Base-by-base conservation (phyloP, 164 flowering plant species). In the Stephania cephalantha region DNA sequence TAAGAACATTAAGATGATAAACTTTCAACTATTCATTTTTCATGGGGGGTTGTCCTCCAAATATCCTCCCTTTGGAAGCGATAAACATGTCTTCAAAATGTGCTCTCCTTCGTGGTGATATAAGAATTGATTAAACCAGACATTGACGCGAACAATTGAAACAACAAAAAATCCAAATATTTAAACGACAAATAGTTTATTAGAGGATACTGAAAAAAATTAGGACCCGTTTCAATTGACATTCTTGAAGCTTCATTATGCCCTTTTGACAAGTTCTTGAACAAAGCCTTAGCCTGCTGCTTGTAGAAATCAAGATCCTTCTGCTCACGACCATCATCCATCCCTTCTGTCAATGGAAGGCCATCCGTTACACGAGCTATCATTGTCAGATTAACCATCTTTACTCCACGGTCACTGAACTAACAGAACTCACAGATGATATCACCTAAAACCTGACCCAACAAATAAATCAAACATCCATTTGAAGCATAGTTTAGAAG, bases 311-410 rank as follows among this genome's bases (percentile, higher is more conserved):
- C 95, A 69, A 85, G 84, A 83, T 90, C 88, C 35, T 82, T 77
- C 72, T 84, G 45, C 83, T 89, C 25, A 25, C 25, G 91, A 8
- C 89, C 88, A 81, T 90, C 92, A 74, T 90, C 96, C 71, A 91
- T 77, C 73, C 96, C 96, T 79, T 91, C 96, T 7, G 88, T 93
- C 25, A 91, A 80, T 2, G 94, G 94, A 73, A 91, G 90, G 12
- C 97, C 97, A 84, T 91, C 97, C 46, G 94, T 92, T 46, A 92
- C 95, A 81, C 97, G 93, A 50, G 97, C 97, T 76, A 92, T 85
- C 95, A 90, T 79, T 15, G 97, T 92, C 75, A 92, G 77, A 83
- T 90, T 92, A 83, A 92, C 97, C 97, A 92, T 86, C 64, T 58
- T 58, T 50, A 50, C 55, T 50, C 15, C 11, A 50, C 12, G 9